Base-by-base conservation (phyloP, 2,329 filamentous ascomycete genomes). In the Purpureocillium lavendulum region DNA sequence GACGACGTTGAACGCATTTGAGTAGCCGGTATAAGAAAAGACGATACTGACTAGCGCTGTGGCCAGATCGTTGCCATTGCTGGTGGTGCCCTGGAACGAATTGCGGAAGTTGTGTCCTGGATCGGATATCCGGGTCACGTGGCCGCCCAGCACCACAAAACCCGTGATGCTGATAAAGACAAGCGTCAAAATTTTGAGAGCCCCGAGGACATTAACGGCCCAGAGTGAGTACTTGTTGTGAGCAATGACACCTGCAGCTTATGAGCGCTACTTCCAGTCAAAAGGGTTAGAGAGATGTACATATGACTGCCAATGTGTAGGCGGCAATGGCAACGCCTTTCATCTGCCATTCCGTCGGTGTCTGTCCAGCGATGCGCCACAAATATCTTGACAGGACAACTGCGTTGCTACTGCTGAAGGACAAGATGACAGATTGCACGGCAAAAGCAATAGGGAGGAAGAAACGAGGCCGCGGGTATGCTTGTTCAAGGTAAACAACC, bases 401-500 rank as follows among this genome's bases (percentile, higher is more conserved):
- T 1, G 77, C 69, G 53, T 84, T 84, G 31, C 76, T 75, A 47
- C 76, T 80, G 45, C 73, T 76, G 46, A 84, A 84, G 0, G 80
- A 82, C 4, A 84, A 59, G 1, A 80, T 54, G 2, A 84, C 75
- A 0, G 71, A 70, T 51, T 80, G 75, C 3, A 82, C 70, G 0
- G 80, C 80, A 51, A 80, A 84, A 0, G 76, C 66, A 0, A 75
- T 75, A 0, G 80, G 77, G 36, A 84, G 75, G 43, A 84, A 69
- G 51, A 77, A 80, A 40, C 67, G 71, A 0, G 80, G 81, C 1
- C 76, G 67, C 1, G 79, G 79, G 45, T 73, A 85, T 0, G 77
- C 75, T 50, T 84, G 80, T 47, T 84, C 80, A 0, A 84, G 66
- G 47, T 82, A 84, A 0, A 81, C 80, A 0, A 81, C 79, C 49